Evolutionary conservation across 768 basidiomycete genomes (phyloP).

Genomic region (Pluteus cervinus): DNA sequence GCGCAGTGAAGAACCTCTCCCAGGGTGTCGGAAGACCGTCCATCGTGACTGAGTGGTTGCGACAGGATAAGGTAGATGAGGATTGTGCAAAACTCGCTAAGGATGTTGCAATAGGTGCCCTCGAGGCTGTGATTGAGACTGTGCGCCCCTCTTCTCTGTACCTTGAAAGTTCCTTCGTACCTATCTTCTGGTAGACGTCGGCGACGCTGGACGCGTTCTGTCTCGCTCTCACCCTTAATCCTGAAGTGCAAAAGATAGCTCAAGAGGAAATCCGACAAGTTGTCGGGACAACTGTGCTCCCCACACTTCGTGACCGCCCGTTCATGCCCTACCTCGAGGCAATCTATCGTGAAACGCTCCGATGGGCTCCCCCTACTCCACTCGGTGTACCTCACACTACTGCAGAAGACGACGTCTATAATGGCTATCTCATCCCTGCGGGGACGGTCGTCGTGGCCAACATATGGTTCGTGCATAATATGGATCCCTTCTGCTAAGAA

Average conservation of each 20-base stretch:
- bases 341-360: conserved; percentile 16
- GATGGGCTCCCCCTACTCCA: conserved; percentile 14
- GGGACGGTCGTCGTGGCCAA: conserved; percentile 10
- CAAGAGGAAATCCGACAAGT: neutral
- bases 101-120: neutral
- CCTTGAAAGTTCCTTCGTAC: too few species aligned
- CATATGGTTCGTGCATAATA: too few species aligned
- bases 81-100: conserved; percentile 14
- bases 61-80: conserved; percentile 1
- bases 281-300: neutral
- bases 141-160: too few species aligned
- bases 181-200: neutral
- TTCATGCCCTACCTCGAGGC: conserved; percentile 18
- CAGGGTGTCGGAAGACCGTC: neutral
- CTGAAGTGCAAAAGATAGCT: conserved; percentile 1
- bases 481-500: too few species aligned
- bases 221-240: neutral
- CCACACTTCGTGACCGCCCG: neutral
- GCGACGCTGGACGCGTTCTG: neutral
- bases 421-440: conserved; percentile 11
- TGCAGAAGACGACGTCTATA: conserved; percentile 9
- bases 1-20: neutral
- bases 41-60: neutral
- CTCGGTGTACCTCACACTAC: conserved; percentile 11
- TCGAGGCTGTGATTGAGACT: too few species aligned